These are phyloP conservation scores for Teratosphaeria epicoccoides DNA, from an alignment of 2,329 filamentous ascomycete genomes.

Conservation along the genomic window DNA sequence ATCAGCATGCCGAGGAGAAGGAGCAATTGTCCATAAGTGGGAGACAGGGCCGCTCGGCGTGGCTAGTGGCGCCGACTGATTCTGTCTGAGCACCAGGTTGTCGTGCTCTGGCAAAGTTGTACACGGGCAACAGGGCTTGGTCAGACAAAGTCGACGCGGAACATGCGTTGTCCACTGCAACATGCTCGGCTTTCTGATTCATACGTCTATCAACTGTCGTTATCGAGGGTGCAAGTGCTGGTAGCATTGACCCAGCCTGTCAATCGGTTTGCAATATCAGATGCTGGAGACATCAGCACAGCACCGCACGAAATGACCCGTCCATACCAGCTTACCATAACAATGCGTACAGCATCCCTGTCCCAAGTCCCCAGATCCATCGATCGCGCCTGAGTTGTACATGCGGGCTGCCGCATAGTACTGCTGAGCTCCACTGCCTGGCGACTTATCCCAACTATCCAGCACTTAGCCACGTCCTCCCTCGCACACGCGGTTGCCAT, in stretches of 20 bases:
- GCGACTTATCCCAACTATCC: conserved; percentile 13
- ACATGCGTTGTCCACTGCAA: not conserved
- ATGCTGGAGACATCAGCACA: conserved; percentile 6
- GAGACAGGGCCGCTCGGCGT: too few species aligned
- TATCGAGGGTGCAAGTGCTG: not conserved
- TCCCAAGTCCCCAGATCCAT: conserved; percentile 22
- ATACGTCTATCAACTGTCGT: not conserved
- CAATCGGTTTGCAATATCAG: conserved; percentile 42
- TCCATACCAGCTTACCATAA: conserved; percentile 30
- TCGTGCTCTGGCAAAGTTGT: too few species aligned
- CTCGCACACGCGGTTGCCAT: conserved; percentile 1
- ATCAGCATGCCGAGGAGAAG: not conserved
- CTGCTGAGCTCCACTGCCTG: conserved; percentile 22
- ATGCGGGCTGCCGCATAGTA: conserved; percentile 38
- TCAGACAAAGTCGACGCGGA: too few species aligned
- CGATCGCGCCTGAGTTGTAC: conserved; percentile 40
- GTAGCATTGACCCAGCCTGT: conserved; percentile 29
- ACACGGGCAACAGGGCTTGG: too few species aligned
- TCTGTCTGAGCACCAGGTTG: too few species aligned
- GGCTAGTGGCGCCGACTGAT: too few species aligned
- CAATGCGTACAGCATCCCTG: conserved; percentile 40
- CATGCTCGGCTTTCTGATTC: not conserved
- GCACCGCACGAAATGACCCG: not conserved
- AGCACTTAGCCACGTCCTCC: not conserved
- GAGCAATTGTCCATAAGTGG: not conserved